Evolutionary conservation across 2,329 filamentous ascomycete genomes (phyloP).

Genomic region (Cercospora citrullina): DNA sequence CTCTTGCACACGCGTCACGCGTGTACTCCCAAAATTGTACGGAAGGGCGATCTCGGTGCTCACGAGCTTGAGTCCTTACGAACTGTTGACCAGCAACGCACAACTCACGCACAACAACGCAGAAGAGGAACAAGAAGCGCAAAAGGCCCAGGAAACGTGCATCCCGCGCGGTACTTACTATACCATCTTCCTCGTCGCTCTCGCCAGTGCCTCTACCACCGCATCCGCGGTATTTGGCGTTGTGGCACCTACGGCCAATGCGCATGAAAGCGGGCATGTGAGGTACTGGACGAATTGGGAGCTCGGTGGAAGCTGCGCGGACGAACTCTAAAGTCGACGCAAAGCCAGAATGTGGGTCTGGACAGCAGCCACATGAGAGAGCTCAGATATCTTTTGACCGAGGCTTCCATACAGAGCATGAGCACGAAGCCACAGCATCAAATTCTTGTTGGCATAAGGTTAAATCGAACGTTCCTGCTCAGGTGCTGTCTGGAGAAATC

Average conservation of each 20-base stretch:
- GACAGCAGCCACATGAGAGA: constrained; percentile 10
- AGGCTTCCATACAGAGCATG: constrained; percentile 5
- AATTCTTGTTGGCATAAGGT: constrained; percentile 4
- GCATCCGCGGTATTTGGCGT: constrained; percentile 14
- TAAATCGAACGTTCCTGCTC: constrained; percentile 1
- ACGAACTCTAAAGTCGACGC: constrained; percentile 1
- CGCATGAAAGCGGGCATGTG: constrained; percentile 13
- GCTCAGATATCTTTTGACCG: constrained; percentile 8
- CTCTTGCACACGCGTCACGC: background rate
- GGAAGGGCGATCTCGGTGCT: background rate
- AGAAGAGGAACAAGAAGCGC: constrained; percentile 6
- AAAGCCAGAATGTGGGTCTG: constrained; percentile 7
- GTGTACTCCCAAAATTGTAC: background rate
- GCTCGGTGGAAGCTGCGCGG: constrained; percentile 8
- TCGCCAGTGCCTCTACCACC: background rate
- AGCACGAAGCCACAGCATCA: constrained; percentile 2
- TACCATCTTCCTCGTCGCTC: background rate
- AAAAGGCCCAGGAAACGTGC: background rate
- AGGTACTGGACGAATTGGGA: constrained; percentile 9
- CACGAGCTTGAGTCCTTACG: background rate
- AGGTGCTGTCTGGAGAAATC: background rate
- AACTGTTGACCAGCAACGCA: constrained; percentile 1
- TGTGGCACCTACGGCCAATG: constrained; percentile 1
- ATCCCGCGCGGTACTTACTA: constrained; percentile 1
- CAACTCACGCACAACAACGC: background rate